Base-by-base conservation (phyloP, 2,329 filamentous ascomycete species). In the Colletotrichum australisinense region DNA sequence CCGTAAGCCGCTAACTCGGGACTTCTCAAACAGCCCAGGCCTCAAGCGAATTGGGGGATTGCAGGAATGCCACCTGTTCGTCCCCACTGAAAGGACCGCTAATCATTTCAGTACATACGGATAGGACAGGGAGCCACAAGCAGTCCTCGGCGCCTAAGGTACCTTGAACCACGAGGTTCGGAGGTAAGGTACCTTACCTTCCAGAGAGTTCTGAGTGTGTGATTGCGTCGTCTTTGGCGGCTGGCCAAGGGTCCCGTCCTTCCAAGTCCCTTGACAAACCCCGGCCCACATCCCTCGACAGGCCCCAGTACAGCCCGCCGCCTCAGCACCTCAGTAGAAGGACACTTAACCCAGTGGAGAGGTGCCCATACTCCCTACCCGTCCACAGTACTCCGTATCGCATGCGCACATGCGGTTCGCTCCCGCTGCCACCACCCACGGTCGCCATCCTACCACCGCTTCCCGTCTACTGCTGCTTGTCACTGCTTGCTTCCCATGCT, bases 71-170 rank as follows among this genome's bases (percentile, higher is more conserved):
- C 64, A 69, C 52, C 32, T 53, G 35, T 63, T 56, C 58, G 38
- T 42, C 57, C 5, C 69, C 49, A 46, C 69, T 60, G n/a, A 5
- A 60, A 67, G 69, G 22, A 30, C 64, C 57, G 52, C 64, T 72
- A 72, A 69, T 69, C 38, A 70, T 60, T 73, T 72, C 59, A 58
- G 55, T 52, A 26, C 26, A 26, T 26, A 67, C 24, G 59, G 59
- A 64, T 55, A 64, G 70, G 66, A 42, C 16, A 42, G 6, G 66
- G 22, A 26, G 16, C 42, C 42, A 49, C 19, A 49, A 49, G 19
- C 7, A 49, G 19, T 49, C 42, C 42, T 49, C 42, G 42, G 42
- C n/a, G n/a, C 19, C 42, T 22, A n/a, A n/a, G 14, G 14, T 42
- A 42, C 38, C 38, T 19, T 14, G 38, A 42, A 16, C 38, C 38